phyloP scores from a whole-genome alignment of 331 rosid genomes.

The Prunus yedoensis region DNA sequence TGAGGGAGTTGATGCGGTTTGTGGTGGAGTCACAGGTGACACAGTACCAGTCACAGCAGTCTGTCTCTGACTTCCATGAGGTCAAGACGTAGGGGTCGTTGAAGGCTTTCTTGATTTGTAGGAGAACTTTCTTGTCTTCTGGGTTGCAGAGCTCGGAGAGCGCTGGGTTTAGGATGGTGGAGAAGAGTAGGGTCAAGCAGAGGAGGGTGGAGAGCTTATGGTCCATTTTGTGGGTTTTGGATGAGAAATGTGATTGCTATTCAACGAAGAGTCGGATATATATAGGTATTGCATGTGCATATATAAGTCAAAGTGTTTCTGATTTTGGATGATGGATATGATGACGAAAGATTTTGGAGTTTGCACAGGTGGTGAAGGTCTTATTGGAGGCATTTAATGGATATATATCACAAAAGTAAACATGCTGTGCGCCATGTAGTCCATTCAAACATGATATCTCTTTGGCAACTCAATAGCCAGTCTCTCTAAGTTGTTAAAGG shows the following conservation, averaged over 20 bases:
- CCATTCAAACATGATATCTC: not conserved
- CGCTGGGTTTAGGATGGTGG: conserved; percentile 15
- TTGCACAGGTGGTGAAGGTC: not conserved
- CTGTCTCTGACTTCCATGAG: conserved; percentile 56
- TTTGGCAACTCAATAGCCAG: not conserved
- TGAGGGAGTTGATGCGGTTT: conserved; percentile 52
- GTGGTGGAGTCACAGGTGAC: conserved; percentile 46
- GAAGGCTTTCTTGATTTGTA: conserved; percentile 52
- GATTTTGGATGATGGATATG: conserved; percentile 3
- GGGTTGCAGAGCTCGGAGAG: conserved; percentile 54
- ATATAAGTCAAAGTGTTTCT: not conserved
- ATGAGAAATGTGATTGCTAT: not conserved
- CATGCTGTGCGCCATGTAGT: not conserved
- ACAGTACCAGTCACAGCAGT: conserved; percentile 61
- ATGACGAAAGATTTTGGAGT: not conserved
- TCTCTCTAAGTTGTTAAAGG: not conserved
- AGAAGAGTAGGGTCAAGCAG: conserved; percentile 21
- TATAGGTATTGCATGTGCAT: not conserved
- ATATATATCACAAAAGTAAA: too few species aligned
- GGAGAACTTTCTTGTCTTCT: conserved; percentile 51
- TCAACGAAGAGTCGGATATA: not conserved
- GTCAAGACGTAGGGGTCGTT: conserved; percentile 55
- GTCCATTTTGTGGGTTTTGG: not conserved
- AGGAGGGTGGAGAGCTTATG: not conserved
- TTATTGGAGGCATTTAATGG: not conserved